Conservation (phyloP, 805 yeast genomes). For the Geotrichum ghanense region DNA sequence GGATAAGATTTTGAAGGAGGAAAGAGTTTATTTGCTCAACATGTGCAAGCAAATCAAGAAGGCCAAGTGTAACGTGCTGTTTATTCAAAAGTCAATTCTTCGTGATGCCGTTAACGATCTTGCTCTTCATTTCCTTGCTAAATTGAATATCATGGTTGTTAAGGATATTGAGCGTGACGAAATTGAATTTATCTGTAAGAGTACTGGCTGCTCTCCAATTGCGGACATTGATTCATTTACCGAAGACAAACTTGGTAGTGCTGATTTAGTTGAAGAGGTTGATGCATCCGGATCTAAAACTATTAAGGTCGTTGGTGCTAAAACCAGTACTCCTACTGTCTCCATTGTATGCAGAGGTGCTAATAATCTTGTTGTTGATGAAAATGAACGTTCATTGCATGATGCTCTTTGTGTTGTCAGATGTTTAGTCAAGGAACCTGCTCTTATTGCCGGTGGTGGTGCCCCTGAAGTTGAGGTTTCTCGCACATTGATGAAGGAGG, state of each 20-base stretch:
- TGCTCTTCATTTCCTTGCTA: constrained; percentile 88
- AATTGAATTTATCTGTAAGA: constrained; percentile 75
- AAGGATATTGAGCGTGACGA: constrained; percentile 96
- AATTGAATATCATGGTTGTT: constrained; percentile 85
- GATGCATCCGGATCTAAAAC: constrained; percentile 85
- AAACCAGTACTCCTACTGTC: constrained; percentile 41
- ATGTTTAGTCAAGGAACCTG: constrained; percentile 79
- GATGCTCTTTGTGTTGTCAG: constrained; percentile 93
- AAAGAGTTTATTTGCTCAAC: constrained; percentile 87
- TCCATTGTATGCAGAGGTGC: constrained; percentile 94
- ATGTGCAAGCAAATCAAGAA: constrained; percentile 94
- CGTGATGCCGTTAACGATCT: constrained; percentile 92
- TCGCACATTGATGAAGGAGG: constrained; percentile 57
- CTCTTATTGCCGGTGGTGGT: constrained; percentile 96
- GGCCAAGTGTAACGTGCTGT: constrained; percentile 86
- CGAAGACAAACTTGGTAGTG: constrained; percentile 85
- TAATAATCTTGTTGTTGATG: constrained; percentile 79
- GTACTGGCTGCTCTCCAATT: constrained; percentile 89
- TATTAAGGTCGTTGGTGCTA: constrained; percentile 53
- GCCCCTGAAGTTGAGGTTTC: constrained; percentile 94
- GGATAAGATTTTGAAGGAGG: constrained; percentile 98
- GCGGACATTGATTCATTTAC: constrained; percentile 90
- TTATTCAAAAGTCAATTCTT: constrained; percentile 85
- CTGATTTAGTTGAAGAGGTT: constrained; percentile 84
- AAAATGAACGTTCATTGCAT: constrained; percentile 92